These are phyloP conservation scores for Atalantia buxifolia DNA, from an alignment of 345 rosid genomes.

Conservation along the genomic window DNA sequence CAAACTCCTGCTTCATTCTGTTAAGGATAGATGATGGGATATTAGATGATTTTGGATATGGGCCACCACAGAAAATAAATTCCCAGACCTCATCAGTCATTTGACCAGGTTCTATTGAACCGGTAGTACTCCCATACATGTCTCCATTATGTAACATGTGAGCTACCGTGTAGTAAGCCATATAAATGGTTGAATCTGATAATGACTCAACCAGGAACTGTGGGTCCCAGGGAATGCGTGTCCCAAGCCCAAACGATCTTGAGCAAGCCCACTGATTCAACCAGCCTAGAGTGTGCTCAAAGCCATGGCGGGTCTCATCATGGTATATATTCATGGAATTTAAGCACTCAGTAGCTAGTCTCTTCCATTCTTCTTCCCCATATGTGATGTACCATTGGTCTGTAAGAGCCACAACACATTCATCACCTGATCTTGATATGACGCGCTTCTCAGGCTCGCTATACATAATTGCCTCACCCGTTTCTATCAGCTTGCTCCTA, in stretches of 20 bases:
- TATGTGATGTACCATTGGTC: slow-evolving; percentile 97
- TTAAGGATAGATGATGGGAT: slow-evolving; percentile 55
- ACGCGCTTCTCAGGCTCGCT: slow-evolving; percentile 97
- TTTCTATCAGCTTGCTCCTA: slow-evolving; percentile 61
- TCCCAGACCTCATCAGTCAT: slow-evolving; percentile 96
- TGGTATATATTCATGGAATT: slow-evolving; percentile 72
- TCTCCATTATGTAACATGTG: slow-evolving; percentile 76
- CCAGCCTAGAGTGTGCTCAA: slow-evolving; percentile 94
- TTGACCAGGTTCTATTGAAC: slow-evolving; percentile 54
- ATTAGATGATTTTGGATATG: slow-evolving; percentile 56
- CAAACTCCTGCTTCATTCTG: slow-evolving; percentile 93
- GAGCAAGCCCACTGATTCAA: slow-evolving; percentile 99
- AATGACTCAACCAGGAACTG: slow-evolving; percentile 89
- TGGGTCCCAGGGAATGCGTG: slow-evolving; percentile 94
- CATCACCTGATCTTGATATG: slow-evolving; percentile 95
- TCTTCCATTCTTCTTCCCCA: slow-evolving; percentile 83
- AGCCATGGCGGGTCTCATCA: slow-evolving; percentile 80
- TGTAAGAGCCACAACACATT: slow-evolving; percentile 96
- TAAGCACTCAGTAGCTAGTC: slow-evolving; percentile 74
- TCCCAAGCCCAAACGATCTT: slow-evolving; percentile 97
- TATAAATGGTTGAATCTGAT: slow-evolving; percentile 89
- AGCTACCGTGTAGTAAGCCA: slow-evolving; percentile 91
- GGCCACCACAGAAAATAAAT: slow-evolving; percentile 73
- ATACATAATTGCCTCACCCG: slow-evolving; percentile 68
- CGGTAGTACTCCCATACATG: slow-evolving; percentile 61